phyloP scores from a whole-genome alignment of 331 rosid genomes.

The Telfairia occidentalis region DNA sequence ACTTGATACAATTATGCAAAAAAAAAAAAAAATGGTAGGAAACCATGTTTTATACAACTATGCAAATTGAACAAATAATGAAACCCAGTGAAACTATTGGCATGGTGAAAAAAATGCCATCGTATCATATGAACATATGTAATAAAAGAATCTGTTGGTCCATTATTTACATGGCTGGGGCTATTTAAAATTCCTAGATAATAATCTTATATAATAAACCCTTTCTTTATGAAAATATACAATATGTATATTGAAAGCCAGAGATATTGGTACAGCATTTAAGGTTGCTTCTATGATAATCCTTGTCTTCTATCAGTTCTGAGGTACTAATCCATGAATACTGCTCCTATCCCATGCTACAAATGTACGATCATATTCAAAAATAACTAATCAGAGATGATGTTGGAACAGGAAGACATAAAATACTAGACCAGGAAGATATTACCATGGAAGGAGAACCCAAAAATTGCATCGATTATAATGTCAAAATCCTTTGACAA shows the following conservation, averaged over 20 bases:
- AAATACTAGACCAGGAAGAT: neutral
- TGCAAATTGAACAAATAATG: neutral
- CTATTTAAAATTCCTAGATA: neutral
- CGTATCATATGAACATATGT: neutral
- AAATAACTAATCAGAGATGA: neutral
- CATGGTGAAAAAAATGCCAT: neutral
- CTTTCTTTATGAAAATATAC: neutral
- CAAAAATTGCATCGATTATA: conserved; percentile 78
- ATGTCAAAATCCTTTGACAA: conserved; percentile 60
- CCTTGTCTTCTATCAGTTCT: neutral
- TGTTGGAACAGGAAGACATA: neutral
- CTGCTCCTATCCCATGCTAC: neutral
- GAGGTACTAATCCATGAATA: neutral
- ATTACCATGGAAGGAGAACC: conserved; percentile 93
- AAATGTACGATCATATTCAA: neutral
- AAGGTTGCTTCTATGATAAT: neutral
- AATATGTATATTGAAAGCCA: neutral
- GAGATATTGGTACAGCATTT: neutral
- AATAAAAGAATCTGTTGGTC: neutral
- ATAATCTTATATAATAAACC: neutral
- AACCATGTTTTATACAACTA: no score
- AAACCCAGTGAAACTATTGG: neutral
- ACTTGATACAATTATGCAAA: neutral
- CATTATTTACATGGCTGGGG: neutral
- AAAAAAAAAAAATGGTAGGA: no score